Evolutionary conservation across 2,329 filamentous ascomycete genomes (phyloP), one percentile per base, ranked within the genome.

Genomic region (Periconia sp.): DNA sequence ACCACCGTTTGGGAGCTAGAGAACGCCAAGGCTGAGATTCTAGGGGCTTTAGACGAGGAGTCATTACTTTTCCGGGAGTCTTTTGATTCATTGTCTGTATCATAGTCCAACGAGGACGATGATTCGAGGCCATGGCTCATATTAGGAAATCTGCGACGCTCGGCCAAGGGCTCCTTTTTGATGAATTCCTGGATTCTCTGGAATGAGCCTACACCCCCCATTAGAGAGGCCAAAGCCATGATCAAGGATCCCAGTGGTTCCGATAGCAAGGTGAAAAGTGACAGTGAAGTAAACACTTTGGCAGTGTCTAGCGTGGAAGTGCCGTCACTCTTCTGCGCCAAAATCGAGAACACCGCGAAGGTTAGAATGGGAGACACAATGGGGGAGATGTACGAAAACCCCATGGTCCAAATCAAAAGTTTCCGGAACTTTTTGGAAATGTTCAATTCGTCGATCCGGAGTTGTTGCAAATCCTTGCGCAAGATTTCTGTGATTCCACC

Each of bases 161-260:
- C 68, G 3, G 30, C 19, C 15, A 52, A 56, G 1, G 60, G 47
- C 15, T 62, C 57, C 19, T 57, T 73, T 10, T 72, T 61, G 1
- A 81, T 61, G 52, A 79, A 81, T 11, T 74, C 69, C 50, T 80
- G 77, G 15, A 81, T 80, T 15, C 78, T 70, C 35, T 68, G 65
- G 54, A 80, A 80, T 9, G 76, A 79, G 6, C 76, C 78, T 1
- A 79, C 66, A 2, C 76, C 74, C 1, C 76, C 76, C 53, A 77
- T 72, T 42, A 79, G 76, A 3, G 72, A 66, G 53, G 75, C 72
- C 10, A 80, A 61, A 9, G 76, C 73, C 73, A 78, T 77, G 9
- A 81, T 76, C 31, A 81, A 64, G 3, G 73, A 75, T 17, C 75
- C 60, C 1, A 81, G 69, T 6, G 79, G 79, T 41, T 80, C 77